Conservation (phyloP, 495 filamentous ascomycete species). For the Friedmanniomyces simplex region DNA sequence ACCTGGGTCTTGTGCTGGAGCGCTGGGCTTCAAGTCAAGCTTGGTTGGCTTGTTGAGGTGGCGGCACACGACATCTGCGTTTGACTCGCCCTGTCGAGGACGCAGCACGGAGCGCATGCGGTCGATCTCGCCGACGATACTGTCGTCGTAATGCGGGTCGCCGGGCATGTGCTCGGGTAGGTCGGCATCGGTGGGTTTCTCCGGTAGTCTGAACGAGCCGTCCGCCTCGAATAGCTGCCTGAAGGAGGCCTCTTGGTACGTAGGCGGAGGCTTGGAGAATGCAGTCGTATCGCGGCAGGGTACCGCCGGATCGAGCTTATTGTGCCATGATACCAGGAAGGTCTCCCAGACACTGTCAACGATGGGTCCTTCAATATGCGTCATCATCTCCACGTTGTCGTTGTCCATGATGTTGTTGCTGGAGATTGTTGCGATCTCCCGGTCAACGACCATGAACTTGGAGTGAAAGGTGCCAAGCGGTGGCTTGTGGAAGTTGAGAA, state of each 20-base stretch:
- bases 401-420: conserved; percentile 59
- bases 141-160: conserved; percentile 52
- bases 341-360: conserved; percentile 67
- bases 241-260: conserved; percentile 25
- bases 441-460: conserved; percentile 69
- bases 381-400: conserved; percentile 51
- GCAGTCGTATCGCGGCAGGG: conserved; percentile 47
- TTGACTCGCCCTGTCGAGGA: conserved; percentile 7
- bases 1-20: conserved; percentile 40
- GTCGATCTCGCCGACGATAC: conserved; percentile 47
- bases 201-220: conserved; percentile 19
- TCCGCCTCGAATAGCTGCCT: conserved; percentile 15
- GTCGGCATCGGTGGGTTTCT: conserved; percentile 19
- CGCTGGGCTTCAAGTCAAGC: conserved; percentile 39
- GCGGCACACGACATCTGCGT: conserved; percentile 10
- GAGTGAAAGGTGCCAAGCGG: conserved; percentile 65
- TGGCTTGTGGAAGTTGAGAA: conserved; percentile 65
- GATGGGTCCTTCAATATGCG: conserved; percentile 65
- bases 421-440: conserved; percentile 53
- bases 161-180: conserved; percentile 47
- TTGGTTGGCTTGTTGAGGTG: conserved; percentile 45
- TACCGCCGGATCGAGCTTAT: conserved; percentile 49
- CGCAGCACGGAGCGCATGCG: conserved; percentile 45
- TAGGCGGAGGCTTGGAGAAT: conserved; percentile 27
- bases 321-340: conserved; percentile 60